These are phyloP conservation scores for Agastache rugosa DNA, from an alignment of 257 asterid species.

Conservation along the genomic window DNA sequence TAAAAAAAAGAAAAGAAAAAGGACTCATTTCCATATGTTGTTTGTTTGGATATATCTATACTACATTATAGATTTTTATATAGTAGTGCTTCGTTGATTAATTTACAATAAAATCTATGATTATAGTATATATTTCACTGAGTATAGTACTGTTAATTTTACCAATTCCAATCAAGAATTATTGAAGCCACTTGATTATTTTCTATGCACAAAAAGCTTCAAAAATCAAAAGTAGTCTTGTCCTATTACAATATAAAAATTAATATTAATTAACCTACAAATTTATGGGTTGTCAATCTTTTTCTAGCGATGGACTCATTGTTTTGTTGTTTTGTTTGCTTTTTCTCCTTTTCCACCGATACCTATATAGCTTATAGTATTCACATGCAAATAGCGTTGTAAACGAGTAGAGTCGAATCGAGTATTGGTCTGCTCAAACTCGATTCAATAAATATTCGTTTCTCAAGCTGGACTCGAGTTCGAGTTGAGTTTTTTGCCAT, in stretches of 20 bases:
- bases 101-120: neutral
- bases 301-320: neutral
- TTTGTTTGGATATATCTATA: too few relatives aligned
- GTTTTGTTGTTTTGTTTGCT: neutral
- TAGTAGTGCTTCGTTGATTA: too few relatives aligned
- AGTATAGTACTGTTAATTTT: neutral
- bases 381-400: too few relatives aligned
- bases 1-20: too few relatives aligned
- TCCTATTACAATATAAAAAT: neutral
- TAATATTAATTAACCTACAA: neutral
- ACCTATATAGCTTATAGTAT: neutral
- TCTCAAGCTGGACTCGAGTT: too few relatives aligned
- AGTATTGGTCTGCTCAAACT: too few relatives aligned
- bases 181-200: slow-evolving; percentile 5
- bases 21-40: neutral
- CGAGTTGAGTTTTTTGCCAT: too few relatives aligned
- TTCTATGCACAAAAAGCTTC: neutral
- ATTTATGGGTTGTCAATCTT: neutral
- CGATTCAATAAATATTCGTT: too few relatives aligned
- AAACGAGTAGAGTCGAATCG: too few relatives aligned
- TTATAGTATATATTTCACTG: neutral
- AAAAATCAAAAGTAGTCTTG: neutral
- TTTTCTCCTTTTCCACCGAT: neutral
- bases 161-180: neutral
- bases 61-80: too few relatives aligned